phyloP scores from a whole-genome alignment of 257 asterid species.

The Solanum appendiculatum region DNA sequence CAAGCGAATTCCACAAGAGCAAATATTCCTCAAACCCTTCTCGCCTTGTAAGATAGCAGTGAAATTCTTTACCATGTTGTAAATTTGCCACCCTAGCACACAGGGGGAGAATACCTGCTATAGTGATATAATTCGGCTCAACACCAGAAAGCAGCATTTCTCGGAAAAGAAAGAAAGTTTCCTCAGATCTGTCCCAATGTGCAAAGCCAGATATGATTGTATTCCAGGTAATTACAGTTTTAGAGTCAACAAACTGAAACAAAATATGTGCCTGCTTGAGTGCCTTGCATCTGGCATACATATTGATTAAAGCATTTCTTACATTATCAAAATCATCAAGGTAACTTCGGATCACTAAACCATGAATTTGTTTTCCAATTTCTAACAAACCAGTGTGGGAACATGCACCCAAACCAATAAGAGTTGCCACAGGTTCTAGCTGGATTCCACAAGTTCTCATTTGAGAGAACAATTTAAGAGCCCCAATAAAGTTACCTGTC shows the following conservation, averaged over 20 bases:
- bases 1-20: slow-evolving; percentile 64
- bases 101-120: slow-evolving; percentile 73
- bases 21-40: slow-evolving; percentile 38
- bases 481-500: slow-evolving; percentile 38
- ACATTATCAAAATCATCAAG: slow-evolving; percentile 37
- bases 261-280: slow-evolving; percentile 44
- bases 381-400: slow-evolving; percentile 48
- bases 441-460: slow-evolving; percentile 26
- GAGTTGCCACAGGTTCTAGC: slow-evolving; percentile 67
- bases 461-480: slow-evolving; percentile 54
- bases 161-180: slow-evolving; percentile 55
- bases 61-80: slow-evolving; percentile 75
- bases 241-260: slow-evolving; percentile 38
- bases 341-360: slow-evolving; percentile 52
- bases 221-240: slow-evolving; percentile 60
- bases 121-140: slow-evolving; percentile 64
- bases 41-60: slow-evolving; percentile 49
- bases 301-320: slow-evolving; percentile 50
- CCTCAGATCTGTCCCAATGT: slow-evolving; percentile 47
- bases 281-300: slow-evolving; percentile 72
- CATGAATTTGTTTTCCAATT: slow-evolving; percentile 69
- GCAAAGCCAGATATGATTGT: slow-evolving; percentile 73
- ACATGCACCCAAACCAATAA: slow-evolving; percentile 69
- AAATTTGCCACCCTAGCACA: slow-evolving; percentile 77
- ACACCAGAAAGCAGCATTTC: slow-evolving; percentile 43